Conservation (phyloP, 208 protist genomes). For the Leishmania braziliensis region DNA sequence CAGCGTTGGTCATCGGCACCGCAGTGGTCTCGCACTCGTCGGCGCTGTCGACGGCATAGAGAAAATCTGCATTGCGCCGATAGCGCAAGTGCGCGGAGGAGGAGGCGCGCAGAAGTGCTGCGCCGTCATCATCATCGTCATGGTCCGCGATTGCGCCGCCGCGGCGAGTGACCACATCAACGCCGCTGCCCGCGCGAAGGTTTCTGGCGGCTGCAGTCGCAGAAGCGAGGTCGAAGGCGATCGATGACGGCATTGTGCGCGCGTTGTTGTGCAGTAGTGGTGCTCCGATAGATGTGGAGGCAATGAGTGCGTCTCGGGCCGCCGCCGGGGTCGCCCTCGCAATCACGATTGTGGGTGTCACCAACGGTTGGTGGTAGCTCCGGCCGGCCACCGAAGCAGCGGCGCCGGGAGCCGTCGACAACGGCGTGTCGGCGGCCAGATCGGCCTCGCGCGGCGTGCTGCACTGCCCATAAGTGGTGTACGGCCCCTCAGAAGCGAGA, state of each 20-base stretch:
- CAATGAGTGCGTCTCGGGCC: background rate
- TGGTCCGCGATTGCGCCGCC: background rate
- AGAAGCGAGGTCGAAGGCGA: background rate
- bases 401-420: background rate
- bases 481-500: background rate
- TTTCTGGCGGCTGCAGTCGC: background rate
- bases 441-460: constrained; percentile 10
- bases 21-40: constrained; percentile 1
- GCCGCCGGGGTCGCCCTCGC: background rate
- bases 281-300: background rate
- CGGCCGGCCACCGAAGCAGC: background rate
- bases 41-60: constrained; percentile 19
- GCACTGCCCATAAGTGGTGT: constrained; percentile 5
- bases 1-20: background rate
- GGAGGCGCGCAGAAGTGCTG: background rate
- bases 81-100: constrained; percentile 16
- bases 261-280: background rate
- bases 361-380: background rate
- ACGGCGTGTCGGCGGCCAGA: background rate
- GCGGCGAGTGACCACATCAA: background rate
- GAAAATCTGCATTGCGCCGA: constrained; percentile 21
- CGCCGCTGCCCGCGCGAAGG: background rate
- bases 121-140: background rate
- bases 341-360: background rate
- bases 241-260: background rate